A percentile compares a stretch with the other conserved stretches of the same genome.
Conservation (phyloP, 202 grass and related monocot species). For the Musa balbisiana region DNA sequence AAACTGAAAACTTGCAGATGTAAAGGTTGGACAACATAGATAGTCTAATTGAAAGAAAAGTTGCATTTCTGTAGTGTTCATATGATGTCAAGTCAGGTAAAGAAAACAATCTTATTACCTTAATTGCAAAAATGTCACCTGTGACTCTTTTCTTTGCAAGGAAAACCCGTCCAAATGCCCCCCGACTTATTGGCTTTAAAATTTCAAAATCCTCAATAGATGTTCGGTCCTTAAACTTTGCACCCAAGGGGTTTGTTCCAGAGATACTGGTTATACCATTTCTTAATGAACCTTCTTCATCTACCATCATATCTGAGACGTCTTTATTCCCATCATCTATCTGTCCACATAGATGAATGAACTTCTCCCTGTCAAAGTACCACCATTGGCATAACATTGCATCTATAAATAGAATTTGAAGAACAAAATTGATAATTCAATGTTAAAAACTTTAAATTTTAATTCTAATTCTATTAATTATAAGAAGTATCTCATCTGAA, state of each 20-base stretch:
- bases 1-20: background rate
- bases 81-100: background rate
- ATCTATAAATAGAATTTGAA: background rate
- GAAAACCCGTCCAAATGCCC: constrained; percentile 82
- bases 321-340: constrained; percentile 60
- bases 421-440: no score
- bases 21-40: background rate
- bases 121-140: constrained; percentile 91
- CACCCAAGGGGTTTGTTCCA: constrained; percentile 16
- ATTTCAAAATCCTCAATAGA: constrained; percentile 99
- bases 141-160: constrained; percentile 92
- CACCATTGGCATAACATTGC: background rate
- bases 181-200: constrained; percentile 79
- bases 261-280: constrained; percentile 24
- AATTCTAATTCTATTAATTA: background rate
- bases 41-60: background rate
- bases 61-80: no score
- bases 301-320: constrained; percentile 35
- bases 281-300: constrained; percentile 45
- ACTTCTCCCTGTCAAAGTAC: constrained; percentile 70
- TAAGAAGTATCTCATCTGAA: no score
- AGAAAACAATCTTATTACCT: constrained; percentile 36
- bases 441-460: background rate
- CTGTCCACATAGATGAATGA: constrained; percentile 66
- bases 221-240: constrained; percentile 66